Conservation (phyloP, 306 rosid species). For the Mimosa pudica region DNA sequence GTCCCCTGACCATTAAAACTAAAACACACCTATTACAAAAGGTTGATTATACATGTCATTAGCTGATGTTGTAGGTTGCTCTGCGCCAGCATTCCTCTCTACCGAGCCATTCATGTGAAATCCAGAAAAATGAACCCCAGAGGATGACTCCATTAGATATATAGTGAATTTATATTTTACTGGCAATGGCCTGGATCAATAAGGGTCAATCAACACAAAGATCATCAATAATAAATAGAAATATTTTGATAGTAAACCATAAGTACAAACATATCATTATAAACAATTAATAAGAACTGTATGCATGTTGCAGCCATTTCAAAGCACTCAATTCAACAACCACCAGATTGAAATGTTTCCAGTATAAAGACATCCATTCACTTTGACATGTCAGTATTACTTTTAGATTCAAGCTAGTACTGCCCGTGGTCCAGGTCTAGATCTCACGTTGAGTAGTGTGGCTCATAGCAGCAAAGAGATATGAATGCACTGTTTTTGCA, state of each 20-base stretch:
- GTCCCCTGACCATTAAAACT: constrained; percentile 13
- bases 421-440: neutral
- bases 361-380: constrained; percentile 29
- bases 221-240: neutral
- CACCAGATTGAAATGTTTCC: constrained; percentile 3
- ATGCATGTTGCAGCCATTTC: constrained; percentile 9
- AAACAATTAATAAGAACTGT: neutral
- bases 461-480: constrained; percentile 3
- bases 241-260: neutral
- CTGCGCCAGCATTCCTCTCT: constrained; percentile 53
- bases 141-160: constrained; percentile 86
- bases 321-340: constrained; percentile 18
- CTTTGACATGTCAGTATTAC: neutral
- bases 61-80: constrained; percentile 67
- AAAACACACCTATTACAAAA: constrained; percentile 81
- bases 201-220: constrained; percentile 19
- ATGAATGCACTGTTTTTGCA: neutral
- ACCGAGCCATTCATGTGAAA: constrained; percentile 84
- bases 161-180: constrained; percentile 76
- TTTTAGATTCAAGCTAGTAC: constrained; percentile 4
- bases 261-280: neutral
- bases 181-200: constrained; percentile 41
- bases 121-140: constrained; percentile 98
- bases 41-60: constrained; percentile 76
- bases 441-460: constrained; percentile 18